A percentile compares a stretch with the other conserved stretches of the same genome.
These are phyloP conservation scores for Linum tenue DNA, from an alignment of 345 rosid genomes.

Conservation along the genomic window DNA sequence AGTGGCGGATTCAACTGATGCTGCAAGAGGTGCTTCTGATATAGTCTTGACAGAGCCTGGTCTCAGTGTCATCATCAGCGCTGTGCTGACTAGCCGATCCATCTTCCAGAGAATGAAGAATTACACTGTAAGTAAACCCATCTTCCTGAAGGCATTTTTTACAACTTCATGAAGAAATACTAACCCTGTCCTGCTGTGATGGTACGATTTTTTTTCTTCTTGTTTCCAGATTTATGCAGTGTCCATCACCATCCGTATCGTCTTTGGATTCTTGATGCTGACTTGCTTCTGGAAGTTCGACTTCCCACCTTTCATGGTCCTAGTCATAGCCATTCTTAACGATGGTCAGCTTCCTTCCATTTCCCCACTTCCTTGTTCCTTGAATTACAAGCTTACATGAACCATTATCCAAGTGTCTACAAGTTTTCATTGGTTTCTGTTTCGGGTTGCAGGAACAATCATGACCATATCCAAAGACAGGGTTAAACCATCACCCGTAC, in stretches of 20 bases:
- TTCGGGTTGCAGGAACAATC: too few relatives aligned
- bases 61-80: conserved; percentile 1
- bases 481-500: too few relatives aligned
- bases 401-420: too few relatives aligned
- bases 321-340: not conserved
- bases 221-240: conserved; percentile 2
- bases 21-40: not conserved
- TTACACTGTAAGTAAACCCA: not conserved
- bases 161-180: not conserved
- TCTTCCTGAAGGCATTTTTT: not conserved
- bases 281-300: not conserved
- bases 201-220: too few relatives aligned
- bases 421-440: too few relatives aligned
- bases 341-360: not conserved
- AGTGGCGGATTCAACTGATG: conserved; percentile 2
- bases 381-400: too few relatives aligned
- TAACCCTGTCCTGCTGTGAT: not conserved
- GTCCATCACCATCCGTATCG: conserved; percentile 1
- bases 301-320: conserved; percentile 1
- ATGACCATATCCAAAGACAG: too few relatives aligned
- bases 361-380: too few relatives aligned
- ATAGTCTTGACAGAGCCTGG: conserved; percentile 4
- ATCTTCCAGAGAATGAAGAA: conserved; percentile 5
- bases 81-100: conserved; percentile 3
- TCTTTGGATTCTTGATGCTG: conserved; percentile 1